Base-by-base conservation (phyloP, 345 rosid species). In the Odontarrhena argentea region DNA sequence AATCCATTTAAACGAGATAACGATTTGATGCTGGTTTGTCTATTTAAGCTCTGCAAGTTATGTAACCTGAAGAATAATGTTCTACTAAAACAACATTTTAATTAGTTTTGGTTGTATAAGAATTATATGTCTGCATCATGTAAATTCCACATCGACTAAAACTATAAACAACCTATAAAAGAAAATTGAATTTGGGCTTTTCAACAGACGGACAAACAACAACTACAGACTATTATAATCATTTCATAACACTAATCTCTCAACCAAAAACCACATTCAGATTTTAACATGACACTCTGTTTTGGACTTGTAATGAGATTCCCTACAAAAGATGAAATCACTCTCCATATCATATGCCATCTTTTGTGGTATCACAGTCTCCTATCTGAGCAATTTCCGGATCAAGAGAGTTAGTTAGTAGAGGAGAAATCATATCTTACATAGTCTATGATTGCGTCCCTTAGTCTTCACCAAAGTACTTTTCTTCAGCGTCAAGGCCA, bases 401-500 rank as follows among this genome's bases (percentile, higher is more conserved):
- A 37, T 55, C n/a, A 30, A 52, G 34, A 54, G n/a, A 43, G n/a
- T 11, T n/a, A 32, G 48, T 18, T 18, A 18, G 22, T 18, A 37
- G 26, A 38, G 49, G 55, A 53, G 71, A 68, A 42, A 57, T 35
- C 58, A 28, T 37, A 25, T 63, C 28, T 43, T 30, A 65, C 70
- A 52, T 9, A 65, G 42, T 26, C 15, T 13, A 64, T 8, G 12
- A 47, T 6, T 10, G 36, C 30, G 61, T 34, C 25, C 36, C 36
- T 32, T 67, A 56, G 47, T 63, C 95, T 55, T 79, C 90, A 28
- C 78, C 89, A 49, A 94, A 94, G 78, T 91, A 94, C 78, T 82
- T 88, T 42, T 91, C 99, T 77, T 94, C 95, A 2, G 99, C 99
- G 67, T 94, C 97, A 25, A 61, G 81, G 35, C 79, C 79, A 66